Evolutionary conservation across 2,329 filamentous ascomycete genomes (phyloP).

Genomic region (Colletotrichum aenigma): DNA sequence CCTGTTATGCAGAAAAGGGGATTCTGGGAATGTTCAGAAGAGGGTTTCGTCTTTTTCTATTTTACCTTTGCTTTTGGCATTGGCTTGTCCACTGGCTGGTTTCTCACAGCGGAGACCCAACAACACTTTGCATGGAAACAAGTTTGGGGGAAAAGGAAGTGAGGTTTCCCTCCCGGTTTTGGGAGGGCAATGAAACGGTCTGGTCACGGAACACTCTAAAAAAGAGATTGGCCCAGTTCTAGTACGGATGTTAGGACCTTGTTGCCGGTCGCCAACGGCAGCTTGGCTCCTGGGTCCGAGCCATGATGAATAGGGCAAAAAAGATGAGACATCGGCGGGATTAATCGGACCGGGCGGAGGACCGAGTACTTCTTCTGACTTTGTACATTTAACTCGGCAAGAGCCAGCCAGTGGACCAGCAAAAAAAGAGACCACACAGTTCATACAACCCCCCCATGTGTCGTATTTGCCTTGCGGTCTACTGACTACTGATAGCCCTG

Average conservation of each 20-base stretch:
- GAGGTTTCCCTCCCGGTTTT: not conserved
- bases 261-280: conserved; percentile 19
- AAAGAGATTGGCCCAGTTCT: not conserved
- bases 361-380: not conserved
- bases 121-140: not conserved
- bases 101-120: not conserved
- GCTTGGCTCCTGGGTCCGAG: not conserved
- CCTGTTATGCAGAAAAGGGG: conserved; percentile 10
- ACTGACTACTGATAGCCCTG: not conserved
- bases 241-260: not conserved
- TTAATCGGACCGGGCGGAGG: not conserved
- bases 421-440: conserved; percentile 3
- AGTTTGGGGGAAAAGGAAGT: not conserved
- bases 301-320: not conserved
- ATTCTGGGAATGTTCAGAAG: conserved; percentile 16
- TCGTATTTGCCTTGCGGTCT: not conserved
- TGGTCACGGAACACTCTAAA: not conserved
- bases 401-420: conserved; percentile 2
- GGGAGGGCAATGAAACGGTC: not conserved
- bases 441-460: not conserved
- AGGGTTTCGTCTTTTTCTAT: conserved; percentile 11
- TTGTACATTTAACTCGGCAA: conserved; percentile 20
- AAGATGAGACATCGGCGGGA: not conserved
- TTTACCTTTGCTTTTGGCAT: not conserved
- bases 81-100: conserved; percentile 1